Conservation (phyloP, 768 basidiomycete species). For the Leccinum sublutescens region DNA sequence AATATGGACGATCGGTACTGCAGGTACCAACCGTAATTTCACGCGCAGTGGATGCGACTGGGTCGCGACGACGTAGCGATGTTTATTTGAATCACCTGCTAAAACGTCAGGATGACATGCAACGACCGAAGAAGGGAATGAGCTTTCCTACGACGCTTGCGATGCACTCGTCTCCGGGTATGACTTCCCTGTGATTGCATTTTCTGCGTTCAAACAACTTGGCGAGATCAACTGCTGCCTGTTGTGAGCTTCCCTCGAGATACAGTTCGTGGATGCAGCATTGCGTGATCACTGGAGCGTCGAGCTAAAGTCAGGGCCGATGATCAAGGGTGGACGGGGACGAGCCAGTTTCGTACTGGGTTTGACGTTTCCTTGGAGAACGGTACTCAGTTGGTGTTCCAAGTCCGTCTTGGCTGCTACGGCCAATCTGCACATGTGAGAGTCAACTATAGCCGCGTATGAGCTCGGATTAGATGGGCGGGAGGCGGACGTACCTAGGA, state of each 20-base stretch:
- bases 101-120: conserved; percentile 5
- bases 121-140: not conserved
- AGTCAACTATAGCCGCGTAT: conserved; percentile 59
- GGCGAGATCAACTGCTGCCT: conserved; percentile 81
- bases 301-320: conserved; percentile 39
- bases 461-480: conserved; percentile 2
- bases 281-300: conserved; percentile 92
- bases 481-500: conserved; percentile 59
- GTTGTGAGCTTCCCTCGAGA: conserved; percentile 69
- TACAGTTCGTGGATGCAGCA: conserved; percentile 96
- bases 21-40: conserved; percentile 71
- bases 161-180: conserved; percentile 83
- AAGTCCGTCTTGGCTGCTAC: conserved; percentile 73
- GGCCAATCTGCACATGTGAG: conserved; percentile 74
- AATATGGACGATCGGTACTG: conserved; percentile 86
- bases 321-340: conserved; percentile 5
- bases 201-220: conserved; percentile 91
- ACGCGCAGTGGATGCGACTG: conserved; percentile 74
- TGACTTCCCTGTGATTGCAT: conserved; percentile 92
- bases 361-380: conserved; percentile 87
- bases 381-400: conserved; percentile 65
- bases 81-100: conserved; percentile 79
- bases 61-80: conserved; percentile 87
- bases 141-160: conserved; percentile 69
- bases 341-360: conserved; percentile 62